These are phyloP conservation scores for Globisporangium okanoganense DNA, from an alignment of 352 stramenopile species.

Conservation along the genomic window DNA sequence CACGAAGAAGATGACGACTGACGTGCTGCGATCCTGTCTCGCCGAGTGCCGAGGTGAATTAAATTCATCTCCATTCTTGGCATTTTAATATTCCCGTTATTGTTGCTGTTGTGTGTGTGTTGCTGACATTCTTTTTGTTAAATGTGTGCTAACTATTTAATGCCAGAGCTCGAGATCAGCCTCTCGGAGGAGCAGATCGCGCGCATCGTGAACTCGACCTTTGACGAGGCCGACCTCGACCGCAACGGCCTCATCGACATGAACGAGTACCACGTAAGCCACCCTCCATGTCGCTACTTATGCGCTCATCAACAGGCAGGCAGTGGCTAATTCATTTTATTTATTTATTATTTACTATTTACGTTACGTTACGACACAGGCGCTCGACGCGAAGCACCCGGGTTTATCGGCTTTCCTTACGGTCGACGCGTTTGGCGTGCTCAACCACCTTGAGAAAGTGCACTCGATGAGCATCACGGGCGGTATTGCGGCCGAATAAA, in stretches of 20 bases:
- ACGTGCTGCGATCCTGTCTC: slow-evolving; percentile 79
- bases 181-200: slow-evolving; percentile 73
- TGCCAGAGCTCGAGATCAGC: slow-evolving; percentile 77
- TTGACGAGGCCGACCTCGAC: slow-evolving; percentile 76
- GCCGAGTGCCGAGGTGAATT: slow-evolving; percentile 83
- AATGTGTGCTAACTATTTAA: no score
- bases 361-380: slow-evolving; percentile 22
- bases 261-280: slow-evolving; percentile 68
- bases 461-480: slow-evolving; percentile 63
- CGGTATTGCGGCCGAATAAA: slow-evolving; percentile 15
- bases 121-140: neutral
- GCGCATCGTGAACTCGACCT: slow-evolving; percentile 82
- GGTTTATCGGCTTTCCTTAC: slow-evolving; percentile 85
- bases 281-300: neutral
- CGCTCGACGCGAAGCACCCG: slow-evolving; percentile 76
- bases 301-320: neutral
- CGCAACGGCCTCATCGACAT: slow-evolving; percentile 75
- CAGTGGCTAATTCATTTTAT: neutral
- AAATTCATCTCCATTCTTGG: no score
- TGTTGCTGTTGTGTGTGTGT: neutral
- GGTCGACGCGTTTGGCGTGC: slow-evolving; percentile 75
- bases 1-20: slow-evolving; percentile 78
- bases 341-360: neutral
- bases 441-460: slow-evolving; percentile 82
- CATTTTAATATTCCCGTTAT: neutral